A percentile compares a stretch with the other conserved stretches of the same genome.
Conservation (phyloP, 140 eudicot species). For the Flaveria floridana region DNA sequence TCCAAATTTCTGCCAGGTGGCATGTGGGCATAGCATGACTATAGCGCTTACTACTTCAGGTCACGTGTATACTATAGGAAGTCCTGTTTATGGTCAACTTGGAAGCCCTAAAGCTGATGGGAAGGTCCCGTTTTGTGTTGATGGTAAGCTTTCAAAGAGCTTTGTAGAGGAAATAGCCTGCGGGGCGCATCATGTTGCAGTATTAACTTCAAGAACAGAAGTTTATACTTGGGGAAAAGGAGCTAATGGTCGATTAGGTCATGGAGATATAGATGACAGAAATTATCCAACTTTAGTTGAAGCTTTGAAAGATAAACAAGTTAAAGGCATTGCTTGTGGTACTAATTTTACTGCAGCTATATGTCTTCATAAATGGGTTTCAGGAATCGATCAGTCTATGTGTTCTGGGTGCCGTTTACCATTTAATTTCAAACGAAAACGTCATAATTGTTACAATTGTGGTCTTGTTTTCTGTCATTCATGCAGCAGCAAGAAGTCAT, state of each 20-base stretch:
- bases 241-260: slow-evolving; percentile 83
- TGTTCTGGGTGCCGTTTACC: slow-evolving; percentile 79
- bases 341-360: slow-evolving; percentile 85
- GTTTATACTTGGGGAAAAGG: slow-evolving; percentile 98
- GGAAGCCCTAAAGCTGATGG: slow-evolving; percentile 60
- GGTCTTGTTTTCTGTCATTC: slow-evolving; percentile 90
- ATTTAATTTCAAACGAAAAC: slow-evolving; percentile 78
- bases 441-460: slow-evolving; percentile 94
- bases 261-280: slow-evolving; percentile 74
- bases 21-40: slow-evolving; percentile 74
- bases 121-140: slow-evolving; percentile 53
- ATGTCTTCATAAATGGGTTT: slow-evolving; percentile 73
- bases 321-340: slow-evolving; percentile 80
- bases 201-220: slow-evolving; percentile 75
- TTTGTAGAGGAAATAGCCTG: slow-evolving; percentile 77
- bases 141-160: slow-evolving; percentile 50
- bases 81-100: slow-evolving; percentile 59
- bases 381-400: slow-evolving; percentile 66
- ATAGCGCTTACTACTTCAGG: slow-evolving; percentile 67
- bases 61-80: slow-evolving; percentile 82
- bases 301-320: slow-evolving; percentile 78
- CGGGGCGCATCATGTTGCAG: slow-evolving; percentile 90
- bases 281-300: slow-evolving; percentile 64
- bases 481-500: slow-evolving; percentile 74
- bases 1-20: slow-evolving; percentile 57